Conservation (phyloP, 129 eudicot genomes). For the Centella asiatica region DNA sequence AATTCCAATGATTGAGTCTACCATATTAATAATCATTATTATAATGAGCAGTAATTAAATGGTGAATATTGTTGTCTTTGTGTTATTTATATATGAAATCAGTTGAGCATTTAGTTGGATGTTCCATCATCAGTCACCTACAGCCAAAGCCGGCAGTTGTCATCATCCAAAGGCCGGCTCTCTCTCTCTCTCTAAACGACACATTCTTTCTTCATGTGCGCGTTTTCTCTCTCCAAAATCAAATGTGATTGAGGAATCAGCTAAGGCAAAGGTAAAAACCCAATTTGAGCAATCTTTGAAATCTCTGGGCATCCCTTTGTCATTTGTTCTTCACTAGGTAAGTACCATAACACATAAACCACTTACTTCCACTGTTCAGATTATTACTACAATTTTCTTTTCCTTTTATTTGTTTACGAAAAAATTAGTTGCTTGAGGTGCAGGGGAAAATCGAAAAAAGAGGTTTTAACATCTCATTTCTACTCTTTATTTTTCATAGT, state of each 20-base stretch:
- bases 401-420: no score
- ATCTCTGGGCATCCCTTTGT: no score
- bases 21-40: neutral
- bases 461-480: no score
- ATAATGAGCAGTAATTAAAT: neutral
- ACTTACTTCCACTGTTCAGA: no score
- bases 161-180: conserved; percentile 11
- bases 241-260: no score
- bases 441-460: no score
- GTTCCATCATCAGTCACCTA: conserved; percentile 8
- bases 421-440: no score
- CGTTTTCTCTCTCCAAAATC: neutral
- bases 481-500: neutral
- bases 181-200: neutral
- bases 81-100: neutral
- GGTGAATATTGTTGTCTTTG: neutral
- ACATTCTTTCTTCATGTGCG: no score
- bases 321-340: no score
- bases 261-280: no score
- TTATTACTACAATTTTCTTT: no score
- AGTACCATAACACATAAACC: no score
- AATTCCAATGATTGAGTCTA: neutral
- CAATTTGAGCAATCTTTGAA: neutral
- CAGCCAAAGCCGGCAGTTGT: conserved; percentile 26
- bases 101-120: conserved; percentile 15